Evolutionary conservation across 1,139 yeast species (phyloP), one percentile per base, ranked within the genome.

Genomic region (Saccharomyces hybrid): DNA sequence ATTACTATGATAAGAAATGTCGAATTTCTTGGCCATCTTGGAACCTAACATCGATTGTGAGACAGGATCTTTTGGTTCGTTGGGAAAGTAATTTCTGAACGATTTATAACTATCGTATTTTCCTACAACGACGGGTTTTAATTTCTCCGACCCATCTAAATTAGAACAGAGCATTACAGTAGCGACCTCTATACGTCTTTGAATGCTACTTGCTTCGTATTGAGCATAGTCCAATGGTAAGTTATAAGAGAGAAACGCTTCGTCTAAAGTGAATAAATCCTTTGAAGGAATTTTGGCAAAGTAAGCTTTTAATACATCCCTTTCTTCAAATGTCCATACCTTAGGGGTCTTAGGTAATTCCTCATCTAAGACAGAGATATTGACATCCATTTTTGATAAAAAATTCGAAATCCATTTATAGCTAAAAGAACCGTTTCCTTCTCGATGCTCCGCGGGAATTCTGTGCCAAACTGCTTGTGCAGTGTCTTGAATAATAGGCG

Each of bases 381-480:
- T 77, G 23, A 82, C 76, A 60, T 82, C 80, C 62, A 83, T 75
- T 61, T 78, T 79, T 50, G 79, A 73, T 42, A 81, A 68, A 61
- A 83, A 83, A 60, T 80, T 82, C 28, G 78, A 75, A 56, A 86
- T 81, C 88, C 88, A 83, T 61, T 83, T 82, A 57, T 81, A 82
- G 51, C 79, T 79, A 64, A 83, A 83, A 8, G 82, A 76, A 2
- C 88, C 88, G 57, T 78, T 81, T 0, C 88, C 88, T 57, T 81
- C 84, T 60, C 82, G 79, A 54, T 76, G 76, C 28, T 73, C 71
- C 1, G 74, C 70, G 0, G 88, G 86, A 23, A 83, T 71, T 52
- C 81, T 71, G 49, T 79, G 81, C 88, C 88, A 83, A 30, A 83
- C 79, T 5, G 84, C 78, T 53, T 78, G 76, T 1, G 88, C 87